Conservation (phyloP, 257 asterid genomes). For the Salvia miltiorrhiza region DNA sequence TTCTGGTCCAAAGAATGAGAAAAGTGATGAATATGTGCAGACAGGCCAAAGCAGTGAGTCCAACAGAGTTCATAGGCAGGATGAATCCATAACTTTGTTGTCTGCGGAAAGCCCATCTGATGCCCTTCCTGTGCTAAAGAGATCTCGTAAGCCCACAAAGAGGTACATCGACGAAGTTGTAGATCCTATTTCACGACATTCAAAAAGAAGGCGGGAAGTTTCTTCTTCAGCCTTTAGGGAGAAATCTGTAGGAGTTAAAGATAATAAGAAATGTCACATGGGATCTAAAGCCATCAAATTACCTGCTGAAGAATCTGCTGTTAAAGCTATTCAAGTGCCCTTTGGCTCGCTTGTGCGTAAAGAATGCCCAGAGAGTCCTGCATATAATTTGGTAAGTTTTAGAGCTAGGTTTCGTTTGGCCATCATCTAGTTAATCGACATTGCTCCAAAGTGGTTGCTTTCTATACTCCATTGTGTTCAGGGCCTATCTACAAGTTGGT, state of each 20-base stretch:
- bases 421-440: background rate
- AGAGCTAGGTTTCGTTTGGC: background rate
- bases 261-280: slow-evolving; percentile 41
- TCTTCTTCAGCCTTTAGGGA: slow-evolving; percentile 41
- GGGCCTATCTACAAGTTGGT: background rate
- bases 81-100: slow-evolving; percentile 18
- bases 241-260: slow-evolving; percentile 40
- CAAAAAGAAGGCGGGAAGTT: slow-evolving; percentile 42
- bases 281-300: slow-evolving; percentile 38
- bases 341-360: slow-evolving; percentile 63
- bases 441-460: background rate
- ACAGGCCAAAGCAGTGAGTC: slow-evolving; percentile 26
- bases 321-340: slow-evolving; percentile 89
- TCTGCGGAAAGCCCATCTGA: slow-evolving; percentile 26
- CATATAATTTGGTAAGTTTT: slow-evolving; percentile 29
- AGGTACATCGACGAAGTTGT: slow-evolving; percentile 82
- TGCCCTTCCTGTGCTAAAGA: slow-evolving; percentile 46
- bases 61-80: slow-evolving; percentile 23
- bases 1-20: slow-evolving; percentile 31
- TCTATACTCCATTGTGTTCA: background rate
- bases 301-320: slow-evolving; percentile 54
- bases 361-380: slow-evolving; percentile 42
- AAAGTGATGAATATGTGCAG: slow-evolving; percentile 27
- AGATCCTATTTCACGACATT: slow-evolving; percentile 40
- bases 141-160: slow-evolving; percentile 86